Percentiles rank a stretch among this genome's conserved stretches.
Conservation (phyloP, 345 rosid species). For the Sonneratia alba region DNA sequence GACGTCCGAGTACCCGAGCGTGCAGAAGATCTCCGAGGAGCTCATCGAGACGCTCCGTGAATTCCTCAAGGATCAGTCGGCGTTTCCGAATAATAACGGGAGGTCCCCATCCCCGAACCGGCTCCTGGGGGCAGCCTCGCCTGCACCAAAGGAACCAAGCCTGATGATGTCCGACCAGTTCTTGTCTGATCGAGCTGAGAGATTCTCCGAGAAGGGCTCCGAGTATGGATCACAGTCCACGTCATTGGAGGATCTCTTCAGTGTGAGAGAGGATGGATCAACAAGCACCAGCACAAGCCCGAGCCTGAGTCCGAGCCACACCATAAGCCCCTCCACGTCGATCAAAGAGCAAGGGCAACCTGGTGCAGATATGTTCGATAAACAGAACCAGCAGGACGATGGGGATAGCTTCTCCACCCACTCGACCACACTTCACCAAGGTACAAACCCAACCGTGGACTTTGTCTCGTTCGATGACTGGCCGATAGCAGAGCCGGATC, state of each 20-base stretch:
- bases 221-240: slow-evolving; percentile 32
- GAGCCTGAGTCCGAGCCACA: slow-evolving; percentile 18
- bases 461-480: slow-evolving; percentile 1
- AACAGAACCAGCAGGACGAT: neutral
- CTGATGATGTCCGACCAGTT: slow-evolving; percentile 10
- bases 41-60: slow-evolving; percentile 66
- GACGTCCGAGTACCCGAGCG: slow-evolving; percentile 70
- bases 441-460: neutral
- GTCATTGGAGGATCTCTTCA: slow-evolving; percentile 52
- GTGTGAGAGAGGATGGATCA: slow-evolving; percentile 19
- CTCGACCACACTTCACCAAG: neutral
- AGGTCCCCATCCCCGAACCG: slow-evolving; percentile 18
- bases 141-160: slow-evolving; percentile 2
- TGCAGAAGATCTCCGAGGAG: slow-evolving; percentile 64
- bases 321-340: slow-evolving; percentile 11
- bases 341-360: slow-evolving; percentile 4
- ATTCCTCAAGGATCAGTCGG: slow-evolving; percentile 66
- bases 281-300: slow-evolving; percentile 19
- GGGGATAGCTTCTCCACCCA: neutral
- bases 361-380: neutral
- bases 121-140: slow-evolving; percentile 16
- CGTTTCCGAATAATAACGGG: slow-evolving; percentile 26
- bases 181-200: slow-evolving; percentile 23
- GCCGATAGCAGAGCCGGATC: neutral
- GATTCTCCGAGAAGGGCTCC: slow-evolving; percentile 27